Evolutionary conservation across 495 filamentous ascomycete species (phyloP).

Genomic region (Terfezia claveryi): DNA sequence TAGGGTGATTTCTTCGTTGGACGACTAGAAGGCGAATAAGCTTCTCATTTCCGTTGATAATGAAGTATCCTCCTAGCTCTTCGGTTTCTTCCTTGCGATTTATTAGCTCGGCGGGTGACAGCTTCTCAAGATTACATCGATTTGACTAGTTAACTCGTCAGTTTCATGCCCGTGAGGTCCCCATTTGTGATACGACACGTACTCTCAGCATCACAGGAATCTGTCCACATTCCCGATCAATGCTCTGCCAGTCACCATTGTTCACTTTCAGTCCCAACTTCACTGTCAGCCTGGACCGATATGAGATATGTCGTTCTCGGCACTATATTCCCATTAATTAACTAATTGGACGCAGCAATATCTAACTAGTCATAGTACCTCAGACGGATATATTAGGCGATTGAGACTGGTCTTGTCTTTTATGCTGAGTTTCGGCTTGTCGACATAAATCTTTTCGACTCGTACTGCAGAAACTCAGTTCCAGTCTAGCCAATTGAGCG

Average conservation of each 20-base stretch:
- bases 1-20: constrained; percentile 72
- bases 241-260: constrained; percentile 57
- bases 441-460: constrained; percentile 18
- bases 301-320: constrained; percentile 79
- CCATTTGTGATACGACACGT: constrained; percentile 7
- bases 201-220: constrained; percentile 86
- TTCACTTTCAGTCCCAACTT: constrained; percentile 67
- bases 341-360: neutral
- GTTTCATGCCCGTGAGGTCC: neutral
- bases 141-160: constrained; percentile 37
- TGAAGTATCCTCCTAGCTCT: constrained; percentile 81
- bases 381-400: constrained; percentile 69
- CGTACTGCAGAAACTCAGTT: constrained; percentile 6
- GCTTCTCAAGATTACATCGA: constrained; percentile 68
- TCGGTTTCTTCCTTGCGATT: constrained; percentile 77
- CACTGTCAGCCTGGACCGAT: constrained; percentile 65
- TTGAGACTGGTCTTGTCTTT: constrained; percentile 24
- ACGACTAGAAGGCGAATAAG: constrained; percentile 81
- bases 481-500: neutral
- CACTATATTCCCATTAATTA: constrained; percentile 24
- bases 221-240: constrained; percentile 62
- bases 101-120: constrained; percentile 61
- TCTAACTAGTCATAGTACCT: constrained; percentile 20
- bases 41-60: constrained; percentile 93
- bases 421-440: constrained; percentile 14